Base-by-base conservation (phyloP, 148 eudicot genomes). In the Chenopodium album region DNA sequence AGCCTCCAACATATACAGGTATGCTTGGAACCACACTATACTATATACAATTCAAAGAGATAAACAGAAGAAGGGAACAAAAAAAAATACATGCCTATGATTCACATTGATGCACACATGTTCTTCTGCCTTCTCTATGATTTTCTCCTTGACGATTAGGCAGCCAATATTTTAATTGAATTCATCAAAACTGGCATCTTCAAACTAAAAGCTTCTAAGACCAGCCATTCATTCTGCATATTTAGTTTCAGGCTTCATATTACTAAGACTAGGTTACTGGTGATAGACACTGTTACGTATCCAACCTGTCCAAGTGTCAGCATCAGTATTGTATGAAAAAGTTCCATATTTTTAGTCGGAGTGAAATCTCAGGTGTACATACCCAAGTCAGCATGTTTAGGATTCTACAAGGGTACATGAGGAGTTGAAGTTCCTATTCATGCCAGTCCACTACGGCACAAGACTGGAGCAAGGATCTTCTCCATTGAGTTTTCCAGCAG, bases 391-490 rank as follows among this genome's bases (percentile, higher is more conserved):
- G 62, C 16, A 17, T 14, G 62, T 56, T 4, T 17, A 56, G 62
- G 5, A 56, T 17, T 0, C 62, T 14, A 56, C n/a, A 56, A 7
- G 17, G 62, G 5, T 17, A 56, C 62, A 41, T 0, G 44, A 6
- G 44, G 44, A 41, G 44, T 56, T 56, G 4, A 56, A 5, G 22
- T 56, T 56, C 17, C 19, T 3, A 29, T 2, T 34, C 14, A 73
- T 73, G 59, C 69, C 59, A 48, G 59, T 70, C 72, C 17, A 79
- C 79, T 82, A 82, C 13, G 78, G 67, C 66, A 78, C 64, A 32
- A 76, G 69, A 79, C 83, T 75, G 66, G 80, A 81, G 77, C 89
- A 89, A 71, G 77, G 80, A 83, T 85, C 87, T 23, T 82, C 70
- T 59, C 72, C 75, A 56, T 76, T 78, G 3, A 80, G 71, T 54